Evolutionary conservation across 306 rosid species (phyloP), one percentile per base, ranked within the genome.

Genomic region (Trifolium dubium): DNA sequence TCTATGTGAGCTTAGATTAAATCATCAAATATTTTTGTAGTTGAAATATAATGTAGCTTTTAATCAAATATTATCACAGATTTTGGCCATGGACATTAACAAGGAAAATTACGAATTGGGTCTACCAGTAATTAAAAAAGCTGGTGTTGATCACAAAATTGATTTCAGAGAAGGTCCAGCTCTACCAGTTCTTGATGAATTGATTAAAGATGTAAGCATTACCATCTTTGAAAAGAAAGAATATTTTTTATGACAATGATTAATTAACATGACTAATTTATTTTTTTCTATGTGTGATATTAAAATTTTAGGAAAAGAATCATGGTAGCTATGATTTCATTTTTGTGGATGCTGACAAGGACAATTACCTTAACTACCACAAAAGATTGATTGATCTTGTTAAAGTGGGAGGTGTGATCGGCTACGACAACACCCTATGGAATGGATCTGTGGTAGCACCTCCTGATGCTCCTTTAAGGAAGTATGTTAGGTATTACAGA

Each of bases 141-240:
- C 97, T 8, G 97, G 97, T 3, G 89, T 90, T 59, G 93, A 85
- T 56, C 97, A 93, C 85, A 93, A 93, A 86, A 93, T 93, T 56
- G 93, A 89, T 6, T 93, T 93, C 88, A 90, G 84, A 71, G 98
- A 93, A 81, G 98, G 98, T 61, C 97, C 98, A 53, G 98, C 98
- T 64, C 97, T 93, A 51, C 98, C 97, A 0, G 85, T 82, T 56
- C 97, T 93, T n/a, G 98, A 93, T 43, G 79, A 74, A 30, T 51
- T 93, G 84, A 23, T 90, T 3, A 74, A 83, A 81, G 93, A 93
- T 2, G 98, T 93, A 87, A 84, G 79, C 15, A 32, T 60, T 50
- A 50, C 9, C 0, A 11, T 19, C 10, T 18, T 12, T 40, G 10
- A 5, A 17, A 47, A 7, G 8, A 10, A 5, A 8, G 51, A 19